Percentiles rank a stretch among this genome's conserved stretches.
These are phyloP conservation scores for Cladophialophora bantiana DNA, from an alignment of 2,329 filamentous ascomycete genomes.

Conservation along the genomic window DNA sequence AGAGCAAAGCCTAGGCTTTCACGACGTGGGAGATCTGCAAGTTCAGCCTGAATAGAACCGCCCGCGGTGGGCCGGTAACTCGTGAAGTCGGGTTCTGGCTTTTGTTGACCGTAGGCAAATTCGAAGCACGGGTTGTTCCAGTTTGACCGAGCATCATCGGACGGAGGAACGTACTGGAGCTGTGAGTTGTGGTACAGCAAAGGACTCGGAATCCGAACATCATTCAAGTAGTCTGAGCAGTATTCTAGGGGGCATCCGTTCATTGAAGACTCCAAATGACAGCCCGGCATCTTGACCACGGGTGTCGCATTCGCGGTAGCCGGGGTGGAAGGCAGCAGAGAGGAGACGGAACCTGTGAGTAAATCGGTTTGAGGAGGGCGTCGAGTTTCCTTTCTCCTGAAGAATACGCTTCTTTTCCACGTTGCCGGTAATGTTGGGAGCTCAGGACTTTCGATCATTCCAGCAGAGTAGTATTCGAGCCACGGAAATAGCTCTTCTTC, in stretches of 20 bases:
- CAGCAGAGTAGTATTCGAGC: neutral
- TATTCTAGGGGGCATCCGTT: neutral
- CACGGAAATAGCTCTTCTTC: neutral
- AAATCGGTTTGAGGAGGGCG: neutral
- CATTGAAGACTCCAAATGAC: neutral
- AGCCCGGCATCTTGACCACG: slow-evolving; percentile 5
- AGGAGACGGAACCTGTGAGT: slow-evolving; percentile 3
- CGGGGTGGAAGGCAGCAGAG: neutral
- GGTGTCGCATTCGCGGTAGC: neutral
- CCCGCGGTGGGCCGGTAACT: slow-evolving; percentile 8
- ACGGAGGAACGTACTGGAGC: neutral
- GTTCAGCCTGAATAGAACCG: neutral
- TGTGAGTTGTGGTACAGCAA: slow-evolving; percentile 33
- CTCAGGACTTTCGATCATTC: neutral
- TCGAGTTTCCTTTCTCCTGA: neutral
- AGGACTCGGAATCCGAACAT: slow-evolving; percentile 35
- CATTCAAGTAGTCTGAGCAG: slow-evolving; percentile 14
- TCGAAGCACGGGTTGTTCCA: slow-evolving; percentile 17
- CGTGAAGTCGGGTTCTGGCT: slow-evolving; percentile 24
- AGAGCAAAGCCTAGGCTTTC: slow-evolving; percentile 10
- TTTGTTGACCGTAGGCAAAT: slow-evolving; percentile 16
- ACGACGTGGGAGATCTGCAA: neutral
- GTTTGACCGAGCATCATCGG: neutral
- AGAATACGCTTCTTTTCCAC: neutral
- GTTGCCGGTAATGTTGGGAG: neutral